Evolutionary conservation across 73 alveolate genomes (phyloP), one percentile per base, ranked within the genome.

Genomic region (Tetrahymena elliotti): DNA sequence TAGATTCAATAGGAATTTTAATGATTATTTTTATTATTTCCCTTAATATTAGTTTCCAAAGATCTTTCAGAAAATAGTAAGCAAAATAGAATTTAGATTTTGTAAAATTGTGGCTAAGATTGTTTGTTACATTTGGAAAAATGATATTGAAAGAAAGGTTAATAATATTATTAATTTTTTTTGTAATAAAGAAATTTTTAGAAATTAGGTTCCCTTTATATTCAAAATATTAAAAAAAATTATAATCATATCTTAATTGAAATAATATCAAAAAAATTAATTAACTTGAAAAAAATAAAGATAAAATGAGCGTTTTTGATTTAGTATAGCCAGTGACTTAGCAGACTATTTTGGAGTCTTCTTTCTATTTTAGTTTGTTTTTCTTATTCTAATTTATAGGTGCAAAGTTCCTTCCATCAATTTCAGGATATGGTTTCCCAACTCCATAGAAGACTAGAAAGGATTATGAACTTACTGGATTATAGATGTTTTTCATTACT

Each of bases 311-410:
- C 20, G 88, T 68, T 68, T 68, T 68, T 68, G 88, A 68, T 68
- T 68, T 68, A 68, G 88, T 68, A 22, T 31, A 68, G 6, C 88
- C 88, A 18, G 88, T 68, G 1, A 68, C 88, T 22, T 22, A 31
- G 0, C 24, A n/a, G 13, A n/a, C 38, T 68, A n/a, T 68, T n/a
- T 24, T 68, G 22, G 88, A 68, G 36, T 68, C 88, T 68, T 68
- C 88, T 3, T 4, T 68, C 20, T 68, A 31, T 5, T 68, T 68
- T 68, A 36, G 88, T 31, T 31, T 68, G 39, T 94, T 83, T 33
- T 94, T 94, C 93, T 35, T 83, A 10, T 94, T 40, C 47, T 83
- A 83, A 93, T 94, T 94, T 83, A 39, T 47, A 94, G 83, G 93
- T 11, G 82, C 96, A 4, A 94, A 94, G 52, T 52, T 82, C 24